Percentiles rank a stretch among this genome's conserved stretches.
phyloP scores from a whole-genome alignment of 2,329 filamentous ascomycete genomes.

The Diatrype stigma region DNA sequence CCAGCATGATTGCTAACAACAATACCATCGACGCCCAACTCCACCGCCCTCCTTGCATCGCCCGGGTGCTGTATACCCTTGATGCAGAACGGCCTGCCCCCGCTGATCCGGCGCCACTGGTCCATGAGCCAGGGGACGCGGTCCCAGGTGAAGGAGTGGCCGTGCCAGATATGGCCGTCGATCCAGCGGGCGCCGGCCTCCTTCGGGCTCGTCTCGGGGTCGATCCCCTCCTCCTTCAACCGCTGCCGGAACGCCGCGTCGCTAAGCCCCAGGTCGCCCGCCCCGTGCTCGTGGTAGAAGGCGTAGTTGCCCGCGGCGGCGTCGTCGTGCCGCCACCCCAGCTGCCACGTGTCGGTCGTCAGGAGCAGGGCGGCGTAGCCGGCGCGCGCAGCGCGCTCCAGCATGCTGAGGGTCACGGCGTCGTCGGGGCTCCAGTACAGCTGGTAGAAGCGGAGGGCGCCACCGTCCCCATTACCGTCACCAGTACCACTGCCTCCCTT shows the following conservation, averaged over 20 bases:
- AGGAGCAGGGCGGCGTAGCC: conserved; percentile 57
- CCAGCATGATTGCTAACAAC: conserved; percentile 57
- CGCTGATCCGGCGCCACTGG: conserved; percentile 54
- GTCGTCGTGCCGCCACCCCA: conserved; percentile 59
- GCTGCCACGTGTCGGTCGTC: conserved; percentile 61
- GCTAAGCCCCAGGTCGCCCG: conserved; percentile 49
- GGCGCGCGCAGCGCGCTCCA: conserved; percentile 47
- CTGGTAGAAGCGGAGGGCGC: conserved; percentile 53
- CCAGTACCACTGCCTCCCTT: conserved; percentile 8
- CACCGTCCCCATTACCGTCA: conserved; percentile 10
- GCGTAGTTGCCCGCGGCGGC: conserved; percentile 54
- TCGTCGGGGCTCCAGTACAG: conserved; percentile 63
- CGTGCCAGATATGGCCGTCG: conserved; percentile 59
- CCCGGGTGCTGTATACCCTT: conserved; percentile 60
- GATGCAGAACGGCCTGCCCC: conserved; percentile 54
- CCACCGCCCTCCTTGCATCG: conserved; percentile 54
- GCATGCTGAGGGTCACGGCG: conserved; percentile 50
- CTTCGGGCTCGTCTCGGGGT: conserved; percentile 46
- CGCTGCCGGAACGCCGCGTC: conserved; percentile 57
- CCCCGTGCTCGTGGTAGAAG: conserved; percentile 58
- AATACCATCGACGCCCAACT: conserved; percentile 56
- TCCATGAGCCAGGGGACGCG: conserved; percentile 58
- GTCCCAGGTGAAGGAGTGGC: conserved; percentile 58
- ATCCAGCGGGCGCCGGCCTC: conserved; percentile 59
- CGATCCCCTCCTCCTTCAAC: conserved; percentile 47